phyloP scores from a whole-genome alignment of 176 grass and related monocot genomes.

The Cenchrus fungigraminus region DNA sequence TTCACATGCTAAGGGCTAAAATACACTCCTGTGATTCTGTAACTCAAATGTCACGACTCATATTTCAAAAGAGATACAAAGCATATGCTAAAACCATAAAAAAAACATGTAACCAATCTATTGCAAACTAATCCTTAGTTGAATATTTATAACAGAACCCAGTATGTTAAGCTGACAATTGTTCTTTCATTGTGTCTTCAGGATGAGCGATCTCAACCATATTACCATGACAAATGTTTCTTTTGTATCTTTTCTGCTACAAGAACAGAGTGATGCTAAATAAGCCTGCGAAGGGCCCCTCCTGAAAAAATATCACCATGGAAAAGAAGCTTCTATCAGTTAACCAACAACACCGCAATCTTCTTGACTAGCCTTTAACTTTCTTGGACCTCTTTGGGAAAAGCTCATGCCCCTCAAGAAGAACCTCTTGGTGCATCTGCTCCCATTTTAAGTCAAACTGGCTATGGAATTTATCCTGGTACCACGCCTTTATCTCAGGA shows the following conservation, averaged over 20 bases:
- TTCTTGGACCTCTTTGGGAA: constrained; percentile 73
- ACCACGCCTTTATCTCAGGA: constrained; percentile 63
- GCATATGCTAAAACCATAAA: neutral
- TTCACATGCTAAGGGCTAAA: neutral
- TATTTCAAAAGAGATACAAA: neutral
- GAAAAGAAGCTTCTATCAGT: constrained; percentile 26
- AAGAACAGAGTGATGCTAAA: neutral
- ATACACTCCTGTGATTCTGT: neutral
- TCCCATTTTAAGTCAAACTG: constrained; percentile 61
- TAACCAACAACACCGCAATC: neutral
- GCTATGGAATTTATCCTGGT: constrained; percentile 61
- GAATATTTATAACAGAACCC: neutral
- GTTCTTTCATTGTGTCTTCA: neutral
- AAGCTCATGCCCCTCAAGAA: constrained; percentile 57
- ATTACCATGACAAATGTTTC: neutral
- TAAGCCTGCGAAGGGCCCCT: neutral
- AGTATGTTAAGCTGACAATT: neutral
- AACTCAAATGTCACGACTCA: neutral
- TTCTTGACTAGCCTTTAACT: constrained; percentile 35
- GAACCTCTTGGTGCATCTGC: constrained; percentile 68
- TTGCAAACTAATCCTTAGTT: neutral
- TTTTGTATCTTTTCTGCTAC: constrained; percentile 9
- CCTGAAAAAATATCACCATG: constrained; percentile 15
- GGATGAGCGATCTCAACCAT: neutral
- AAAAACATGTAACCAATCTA: neutral